phyloP scores from a whole-genome alignment of 2,329 filamentous ascomycete species.

The Alternaria sp. region DNA sequence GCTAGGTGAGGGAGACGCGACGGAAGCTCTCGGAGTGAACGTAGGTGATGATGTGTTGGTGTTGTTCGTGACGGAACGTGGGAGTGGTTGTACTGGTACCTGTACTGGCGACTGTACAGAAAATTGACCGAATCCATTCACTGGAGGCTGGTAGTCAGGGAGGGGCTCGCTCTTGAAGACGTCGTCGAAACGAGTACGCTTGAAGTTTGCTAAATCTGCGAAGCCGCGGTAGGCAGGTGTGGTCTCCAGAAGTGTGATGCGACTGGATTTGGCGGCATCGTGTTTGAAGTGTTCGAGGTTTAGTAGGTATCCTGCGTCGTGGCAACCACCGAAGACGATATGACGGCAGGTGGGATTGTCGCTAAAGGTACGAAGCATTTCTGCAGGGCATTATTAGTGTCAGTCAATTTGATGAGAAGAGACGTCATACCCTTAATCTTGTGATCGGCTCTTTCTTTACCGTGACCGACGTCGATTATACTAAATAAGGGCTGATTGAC shows the following conservation, averaged over 20 bases:
- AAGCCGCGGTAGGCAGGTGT: slow-evolving; percentile 52
- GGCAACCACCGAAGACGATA: slow-evolving; percentile 57
- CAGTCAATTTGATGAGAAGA: not conserved
- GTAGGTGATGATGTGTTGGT: slow-evolving; percentile 19
- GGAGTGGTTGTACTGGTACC: slow-evolving; percentile 16
- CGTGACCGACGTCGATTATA: slow-evolving; percentile 56
- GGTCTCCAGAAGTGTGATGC: slow-evolving; percentile 56
- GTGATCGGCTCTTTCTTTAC: slow-evolving; percentile 56
- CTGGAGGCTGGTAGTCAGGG: slow-evolving; percentile 35
- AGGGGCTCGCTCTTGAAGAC: slow-evolving; percentile 53
- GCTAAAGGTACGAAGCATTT: slow-evolving; percentile 56
- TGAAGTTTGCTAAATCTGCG: slow-evolving; percentile 49
- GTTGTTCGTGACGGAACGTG: slow-evolving; percentile 21
- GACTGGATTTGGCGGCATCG: slow-evolving; percentile 44
- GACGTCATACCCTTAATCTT: slow-evolving; percentile 51
- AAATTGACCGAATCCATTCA: slow-evolving; percentile 4
- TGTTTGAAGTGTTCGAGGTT: slow-evolving; percentile 56
- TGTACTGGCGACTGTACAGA: slow-evolving; percentile 13
- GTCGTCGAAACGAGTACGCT: slow-evolving; percentile 46
- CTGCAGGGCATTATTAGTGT: slow-evolving; percentile 27
- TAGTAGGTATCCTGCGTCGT: slow-evolving; percentile 56
- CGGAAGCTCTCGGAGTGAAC: slow-evolving; percentile 17
- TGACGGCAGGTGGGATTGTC: slow-evolving; percentile 55
- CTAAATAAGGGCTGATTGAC: slow-evolving; percentile 55
- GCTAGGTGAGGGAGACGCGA: slow-evolving; percentile 24